A percentile compares a stretch with the other conserved stretches of the same genome.
phyloP scores from a whole-genome alignment of 371 early-diverging fungal species.

The Circinella minor region DNA sequence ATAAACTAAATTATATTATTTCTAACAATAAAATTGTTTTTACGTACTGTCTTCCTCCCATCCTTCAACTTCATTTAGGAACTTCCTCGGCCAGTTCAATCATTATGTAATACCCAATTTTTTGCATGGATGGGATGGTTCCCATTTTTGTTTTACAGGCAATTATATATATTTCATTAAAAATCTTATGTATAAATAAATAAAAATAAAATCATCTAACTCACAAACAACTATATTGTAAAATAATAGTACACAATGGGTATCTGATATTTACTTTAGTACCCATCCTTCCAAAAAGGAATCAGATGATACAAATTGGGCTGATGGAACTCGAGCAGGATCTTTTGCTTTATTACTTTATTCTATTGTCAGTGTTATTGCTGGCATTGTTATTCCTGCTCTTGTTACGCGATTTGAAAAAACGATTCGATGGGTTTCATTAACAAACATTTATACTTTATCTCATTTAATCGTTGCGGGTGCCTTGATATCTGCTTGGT shows the following conservation, averaged over 20 bases:
- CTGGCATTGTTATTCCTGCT: constrained; percentile 62
- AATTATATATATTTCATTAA: background rate
- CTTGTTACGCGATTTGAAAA: constrained; percentile 39
- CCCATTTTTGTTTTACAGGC: constrained; percentile 70
- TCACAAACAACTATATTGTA: background rate
- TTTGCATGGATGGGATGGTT: constrained; percentile 93
- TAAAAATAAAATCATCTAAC: too few relatives aligned
- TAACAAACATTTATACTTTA: constrained; percentile 62
- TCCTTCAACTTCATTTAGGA: too few relatives aligned
- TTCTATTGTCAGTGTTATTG: constrained; percentile 66
- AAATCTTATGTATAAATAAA: too few relatives aligned
- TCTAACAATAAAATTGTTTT: too few relatives aligned
- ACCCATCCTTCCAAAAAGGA: constrained; percentile 30
- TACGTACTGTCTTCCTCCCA: too few relatives aligned
- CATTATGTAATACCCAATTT: constrained; percentile 80
- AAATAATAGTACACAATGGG: constrained; percentile 52
- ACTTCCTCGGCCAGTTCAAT: constrained; percentile 61
- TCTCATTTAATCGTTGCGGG: constrained; percentile 62
- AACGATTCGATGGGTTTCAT: constrained; percentile 34
- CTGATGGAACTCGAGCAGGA: constrained; percentile 66
- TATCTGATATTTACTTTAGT: constrained; percentile 59
- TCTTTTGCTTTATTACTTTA: constrained; percentile 75
- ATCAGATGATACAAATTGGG: constrained; percentile 36
- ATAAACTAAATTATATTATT: too few relatives aligned
- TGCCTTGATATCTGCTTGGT: constrained; percentile 60